Evolutionary conservation across 805 yeast genomes (phyloP), one percentile per base, ranked within the genome.

Genomic region (Ogataea haglerorum): DNA sequence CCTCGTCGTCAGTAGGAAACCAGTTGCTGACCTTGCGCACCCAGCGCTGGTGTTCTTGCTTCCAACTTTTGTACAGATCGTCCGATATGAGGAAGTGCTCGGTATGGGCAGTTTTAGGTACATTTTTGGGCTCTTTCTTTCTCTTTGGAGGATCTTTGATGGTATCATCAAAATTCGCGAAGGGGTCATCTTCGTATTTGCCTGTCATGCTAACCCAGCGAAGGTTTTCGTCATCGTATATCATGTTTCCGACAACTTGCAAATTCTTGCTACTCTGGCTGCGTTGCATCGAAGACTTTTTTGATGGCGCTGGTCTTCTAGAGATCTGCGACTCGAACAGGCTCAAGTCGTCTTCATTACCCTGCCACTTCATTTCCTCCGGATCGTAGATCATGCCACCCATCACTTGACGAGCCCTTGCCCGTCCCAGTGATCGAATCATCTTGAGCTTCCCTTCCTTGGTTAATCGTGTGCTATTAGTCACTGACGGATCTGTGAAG

Each of bases 281-380:
- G 16, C 34, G 34, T 5, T 66, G 61, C 17, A 52, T 46, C 17
- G 48, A 30, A 9, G 52, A 23, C 18, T 17, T 43, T 22, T 49
- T 49, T 5, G 24, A 29, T 10, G 70, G 70, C 35, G 31, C 31
- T n/a, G 71, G 57, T 10, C 64, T 57, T 1, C 76, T 75, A 38
- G 63, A 66, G 18, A 58, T 58, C 13, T 55, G 44, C 3, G 53
- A 45, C 28, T 80, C 82, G 54, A 81, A 81, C 29, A 70, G 65
- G 24, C 67, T 50, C 34, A 78, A 57, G 16, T 78, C 85, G 22
- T 68, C 70, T 28, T 81, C 83, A 51, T 81, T 80, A 4, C 86
- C 86, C 50, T 76, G 81, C 88, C 87, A 82, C 32, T 65, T 63
- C 48, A 67, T 66, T 34, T 69, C 64, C 12, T 59, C 58, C 1